Percentiles rank a stretch among this genome's conserved stretches.
These are phyloP conservation scores for Multifurca ochricompacta DNA, from an alignment of 768 basidiomycete genomes.

Conservation along the genomic window DNA sequence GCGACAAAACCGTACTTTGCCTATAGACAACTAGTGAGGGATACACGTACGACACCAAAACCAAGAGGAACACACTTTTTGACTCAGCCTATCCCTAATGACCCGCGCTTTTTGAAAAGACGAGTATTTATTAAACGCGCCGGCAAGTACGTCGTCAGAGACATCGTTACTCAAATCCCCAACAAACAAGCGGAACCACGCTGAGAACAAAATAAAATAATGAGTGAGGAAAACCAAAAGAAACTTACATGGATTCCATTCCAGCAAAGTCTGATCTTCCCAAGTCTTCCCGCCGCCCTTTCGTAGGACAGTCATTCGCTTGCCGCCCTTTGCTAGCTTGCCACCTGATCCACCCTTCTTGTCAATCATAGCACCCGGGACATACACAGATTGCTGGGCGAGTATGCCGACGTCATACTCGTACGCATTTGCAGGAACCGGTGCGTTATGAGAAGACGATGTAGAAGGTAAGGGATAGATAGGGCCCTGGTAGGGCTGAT, in stretches of 20 bases:
- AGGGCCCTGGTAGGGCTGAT: conserved; percentile 72
- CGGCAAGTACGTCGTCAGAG: conserved; percentile 87
- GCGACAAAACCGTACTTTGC: conserved; percentile 97
- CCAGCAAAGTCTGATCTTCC: conserved; percentile 95
- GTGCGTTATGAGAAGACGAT: conserved; percentile 59
- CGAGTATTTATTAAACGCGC: conserved; percentile 88
- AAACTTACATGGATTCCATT: conserved; percentile 91
- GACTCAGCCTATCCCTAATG: conserved; percentile 86
- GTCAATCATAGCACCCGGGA: conserved; percentile 85
- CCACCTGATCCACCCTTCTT: conserved; percentile 81
- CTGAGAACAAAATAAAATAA: conserved; percentile 33
- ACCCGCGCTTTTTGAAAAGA: conserved; percentile 95
- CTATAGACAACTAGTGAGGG: conserved; percentile 34
- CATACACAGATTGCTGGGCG: conserved; percentile 87
- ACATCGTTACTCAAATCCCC: conserved; percentile 98
- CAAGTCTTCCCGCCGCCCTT: conserved; percentile 96
- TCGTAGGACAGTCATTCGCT: conserved; percentile 86
- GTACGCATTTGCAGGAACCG: conserved; percentile 84
- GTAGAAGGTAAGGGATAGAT: conserved; percentile 58
- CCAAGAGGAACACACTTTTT: conserved; percentile 57
- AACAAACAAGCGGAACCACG: conserved; percentile 96
- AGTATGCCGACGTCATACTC: conserved; percentile 89
- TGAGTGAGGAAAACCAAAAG: background rate
- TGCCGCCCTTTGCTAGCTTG: conserved; percentile 82
- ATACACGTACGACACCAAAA: conserved; percentile 2